Base-by-base conservation (phyloP, 2,329 filamentous ascomycete species). In the Tolypocladium nubicola region DNA sequence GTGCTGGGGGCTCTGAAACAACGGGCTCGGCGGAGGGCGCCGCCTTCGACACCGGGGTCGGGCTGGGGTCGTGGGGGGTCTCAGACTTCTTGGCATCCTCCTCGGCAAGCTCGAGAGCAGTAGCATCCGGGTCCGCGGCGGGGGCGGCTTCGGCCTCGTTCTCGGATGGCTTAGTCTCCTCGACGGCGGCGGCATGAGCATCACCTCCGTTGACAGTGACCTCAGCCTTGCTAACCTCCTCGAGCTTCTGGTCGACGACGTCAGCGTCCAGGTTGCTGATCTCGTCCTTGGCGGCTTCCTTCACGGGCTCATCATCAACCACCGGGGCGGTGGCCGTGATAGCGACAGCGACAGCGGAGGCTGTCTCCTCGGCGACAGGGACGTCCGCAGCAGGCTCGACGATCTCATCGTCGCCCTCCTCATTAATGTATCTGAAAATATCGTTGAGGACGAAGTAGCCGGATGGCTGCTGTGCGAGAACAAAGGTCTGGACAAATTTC, bases 391-490 rank as follows among this genome's bases (percentile, higher is more conserved):
- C 70, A 21, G 70, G 57, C 61, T 73, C 69, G 43, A 66, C 68
- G 52, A 61, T 59, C 60, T 87, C 85, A 59, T 89, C 89, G 60
- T 97, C 91, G 47, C 81, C 81, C 66, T 93, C 89, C 61, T 94
- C 90, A 62, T 87, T 85, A 63, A 99, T 86, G 75, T 95, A 97
- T 66, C 94, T 84, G 78, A 97, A 90, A 71, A 99, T 96, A 70
- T 99, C 94, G 74, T 99, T 99, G 66, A 99, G 83, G 39, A 99
- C 93, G 67, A 96, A 99, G 79, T 97, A 99, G 62, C 94, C 94
- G 58, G 93, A 96, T 54, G 90, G 90, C 77, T 99, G 94, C 73
- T 93, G 86, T 53, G 94, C 94, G 61, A 99, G 88, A 61, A 99
- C 90, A 66, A 99, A 99, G 55, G 93, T 97, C 80, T 99, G 94